Evolutionary conservation across 305 asterid species (phyloP).

Genomic region (Fraxinus paxiana): DNA sequence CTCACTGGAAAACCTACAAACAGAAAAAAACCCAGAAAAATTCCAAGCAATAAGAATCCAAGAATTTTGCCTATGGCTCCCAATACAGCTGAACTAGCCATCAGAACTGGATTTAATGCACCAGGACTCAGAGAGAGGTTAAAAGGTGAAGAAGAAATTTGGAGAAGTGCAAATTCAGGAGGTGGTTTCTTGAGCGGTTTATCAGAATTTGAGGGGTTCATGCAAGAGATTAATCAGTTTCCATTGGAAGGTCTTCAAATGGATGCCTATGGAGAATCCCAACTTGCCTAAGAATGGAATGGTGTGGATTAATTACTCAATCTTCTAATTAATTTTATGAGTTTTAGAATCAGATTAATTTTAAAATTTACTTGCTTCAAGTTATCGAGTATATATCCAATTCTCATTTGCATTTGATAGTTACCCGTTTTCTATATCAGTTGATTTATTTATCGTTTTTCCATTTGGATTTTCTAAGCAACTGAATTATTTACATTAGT

Average conservation of each 20-base stretch:
- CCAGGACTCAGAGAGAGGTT: constrained; percentile 40
- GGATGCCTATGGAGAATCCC: constrained; percentile 31
- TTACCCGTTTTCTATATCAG: background rate
- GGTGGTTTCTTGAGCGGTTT: constrained; percentile 72
- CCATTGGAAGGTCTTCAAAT: constrained; percentile 28
- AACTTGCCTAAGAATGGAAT: constrained; percentile 18
- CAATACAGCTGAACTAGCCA: constrained; percentile 37
- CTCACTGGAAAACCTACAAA: background rate
- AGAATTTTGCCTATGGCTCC: background rate
- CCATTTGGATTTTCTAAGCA: background rate
- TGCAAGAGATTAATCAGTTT: constrained; percentile 57
- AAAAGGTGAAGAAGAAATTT: constrained; percentile 72
- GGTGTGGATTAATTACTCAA: constrained; percentile 8
- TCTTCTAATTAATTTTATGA: background rate
- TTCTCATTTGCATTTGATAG: background rate
- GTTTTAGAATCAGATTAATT: background rate
- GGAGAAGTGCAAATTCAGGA: constrained; percentile 59
- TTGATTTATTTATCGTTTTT: background rate
- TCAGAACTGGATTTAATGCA: constrained; percentile 24
- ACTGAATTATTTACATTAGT: background rate
- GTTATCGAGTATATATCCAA: background rate
- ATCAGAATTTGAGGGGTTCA: constrained; percentile 50
- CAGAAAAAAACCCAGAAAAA: background rate
- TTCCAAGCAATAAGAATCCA: background rate
- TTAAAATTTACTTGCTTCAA: background rate